A percentile compares a stretch with the other conserved stretches of the same genome.
phyloP scores from a whole-genome alignment of 345 rosid species.

The Eucalyptus sp. region DNA sequence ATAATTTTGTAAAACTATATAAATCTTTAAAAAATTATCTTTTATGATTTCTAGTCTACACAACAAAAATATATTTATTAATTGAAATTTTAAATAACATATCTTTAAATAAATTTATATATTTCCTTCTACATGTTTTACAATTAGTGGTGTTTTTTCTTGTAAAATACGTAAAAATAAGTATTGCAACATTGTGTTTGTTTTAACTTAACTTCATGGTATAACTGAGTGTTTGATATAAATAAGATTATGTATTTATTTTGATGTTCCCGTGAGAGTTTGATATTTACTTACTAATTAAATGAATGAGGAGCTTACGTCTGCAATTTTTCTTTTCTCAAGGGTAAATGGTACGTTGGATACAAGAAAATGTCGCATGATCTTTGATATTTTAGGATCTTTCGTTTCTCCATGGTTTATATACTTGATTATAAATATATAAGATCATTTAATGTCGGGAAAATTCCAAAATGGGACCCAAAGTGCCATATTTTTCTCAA shows the following conservation, averaged over 20 bases:
- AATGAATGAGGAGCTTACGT: background rate
- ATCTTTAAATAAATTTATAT: background rate
- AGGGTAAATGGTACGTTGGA: background rate
- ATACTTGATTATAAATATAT: background rate
- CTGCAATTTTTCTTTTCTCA: background rate
- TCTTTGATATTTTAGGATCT: background rate
- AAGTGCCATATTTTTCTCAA: too few relatives aligned
- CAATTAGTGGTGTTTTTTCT: background rate
- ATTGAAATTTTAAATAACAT: background rate
- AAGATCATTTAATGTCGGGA: background rate
- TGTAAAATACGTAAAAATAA: background rate
- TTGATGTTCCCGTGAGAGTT: background rate
- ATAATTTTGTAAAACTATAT: background rate
- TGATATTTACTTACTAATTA: background rate
- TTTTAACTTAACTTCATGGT: background rate
- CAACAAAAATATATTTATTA: background rate
- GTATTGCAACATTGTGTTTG: background rate
- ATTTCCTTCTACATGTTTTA: background rate
- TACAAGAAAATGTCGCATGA: background rate
- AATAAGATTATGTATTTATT: background rate
- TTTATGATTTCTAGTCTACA: background rate
- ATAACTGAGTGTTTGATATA: background rate
- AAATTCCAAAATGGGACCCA: too few relatives aligned
- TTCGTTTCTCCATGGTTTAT: background rate
- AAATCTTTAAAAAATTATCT: background rate